A percentile compares a stretch with the other conserved stretches of the same genome.
phyloP scores from a whole-genome alignment of 176 grass and related monocot species.

The Oryza officinalis region DNA sequence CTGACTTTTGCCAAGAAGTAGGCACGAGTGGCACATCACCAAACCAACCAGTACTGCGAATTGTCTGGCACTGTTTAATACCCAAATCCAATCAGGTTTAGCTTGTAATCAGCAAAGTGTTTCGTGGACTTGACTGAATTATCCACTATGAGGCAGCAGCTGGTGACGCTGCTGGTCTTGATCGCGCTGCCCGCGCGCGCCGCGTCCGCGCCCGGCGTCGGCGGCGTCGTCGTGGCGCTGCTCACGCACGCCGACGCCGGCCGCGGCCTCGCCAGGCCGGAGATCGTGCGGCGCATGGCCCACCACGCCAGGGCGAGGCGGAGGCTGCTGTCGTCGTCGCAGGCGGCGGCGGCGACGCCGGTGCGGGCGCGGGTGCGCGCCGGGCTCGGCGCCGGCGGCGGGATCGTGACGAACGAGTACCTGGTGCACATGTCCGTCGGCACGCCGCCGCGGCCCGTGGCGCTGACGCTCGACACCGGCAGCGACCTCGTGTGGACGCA shows the following conservation, averaged over 20 bases:
- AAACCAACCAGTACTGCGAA: not conserved
- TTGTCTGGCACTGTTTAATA: not conserved
- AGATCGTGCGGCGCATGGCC: slow-evolving; percentile 52
- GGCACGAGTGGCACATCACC: slow-evolving; percentile 38
- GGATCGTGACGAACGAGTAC: slow-evolving; percentile 70
- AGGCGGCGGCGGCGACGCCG: not conserved
- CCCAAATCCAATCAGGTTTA: slow-evolving; percentile 3
- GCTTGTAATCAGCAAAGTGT: not conserved
- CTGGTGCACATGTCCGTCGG: slow-evolving; percentile 60
- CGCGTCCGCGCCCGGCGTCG: slow-evolving; percentile 3
- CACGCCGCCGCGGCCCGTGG: slow-evolving; percentile 55
- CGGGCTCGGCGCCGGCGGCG: not conserved
- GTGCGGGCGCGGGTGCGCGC: not conserved
- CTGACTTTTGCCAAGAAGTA: slow-evolving; percentile 36
- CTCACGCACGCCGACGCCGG: slow-evolving; percentile 61
- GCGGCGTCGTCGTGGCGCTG: slow-evolving; percentile 34
- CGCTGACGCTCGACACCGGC: slow-evolving; percentile 75
- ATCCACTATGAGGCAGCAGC: slow-evolving; percentile 38
- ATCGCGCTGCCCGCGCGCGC: slow-evolving; percentile 42
- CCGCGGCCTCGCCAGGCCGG: slow-evolving; percentile 33
- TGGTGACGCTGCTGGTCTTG: slow-evolving; percentile 42
- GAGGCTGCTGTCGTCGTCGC: not conserved
- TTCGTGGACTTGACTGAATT: not conserved
- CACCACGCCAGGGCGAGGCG: slow-evolving; percentile 35
- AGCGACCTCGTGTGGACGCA: slow-evolving; percentile 95